Base-by-base conservation (phyloP, 2,329 filamentous ascomycete species). In the Colletotrichum eremochloae region DNA sequence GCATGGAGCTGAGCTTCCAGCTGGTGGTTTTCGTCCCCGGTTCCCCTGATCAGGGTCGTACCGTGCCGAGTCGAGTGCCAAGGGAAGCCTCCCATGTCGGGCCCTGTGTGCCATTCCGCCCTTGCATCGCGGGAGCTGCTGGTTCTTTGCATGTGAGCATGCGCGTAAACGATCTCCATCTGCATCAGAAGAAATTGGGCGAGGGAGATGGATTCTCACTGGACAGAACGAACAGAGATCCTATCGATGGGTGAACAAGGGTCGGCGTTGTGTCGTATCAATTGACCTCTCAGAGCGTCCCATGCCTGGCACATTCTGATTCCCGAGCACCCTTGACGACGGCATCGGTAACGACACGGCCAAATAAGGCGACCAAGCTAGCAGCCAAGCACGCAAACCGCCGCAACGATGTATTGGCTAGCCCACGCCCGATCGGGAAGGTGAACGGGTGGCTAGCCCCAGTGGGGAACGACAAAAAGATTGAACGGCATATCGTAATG, bases 301-400 rank as follows among this genome's bases (percentile, higher is more conserved):
- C 48, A 61, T 74, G 69, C 74, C 72, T 73, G 67, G 67, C 74
- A 75, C 73, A 73, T 74, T 75, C 58, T 72, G 61, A 60, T 56
- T 29, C 33, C 20, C 42, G 36, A 18, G 24, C n/a, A 18, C 33
- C 31, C 58, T 38, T 44, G 66, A 36, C 62, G 24, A 63, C 48
- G 24, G 38, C 36, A 46, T 38, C 38, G 50, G 62, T 50, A 50
- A 29, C 50, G 36, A 38, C 60, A 55, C 50, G 53, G 44, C 61
- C 31, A 44, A 38, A 31, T 4, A 66, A 56, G 40, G 31, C 29
- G 24, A 36, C 44, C 31, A 48, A 40, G 61, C 29, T 36, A 56
- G 33, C 18, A 24, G 38, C 14, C 44, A 29, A 20, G 20, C n/a
- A 33, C 61, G 40, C 29, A 46, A 20, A n/a, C 31, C 64, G 6